phyloP scores from a whole-genome alignment of 2,329 filamentous ascomycete species.

The Phyllosticta citriasiana region DNA sequence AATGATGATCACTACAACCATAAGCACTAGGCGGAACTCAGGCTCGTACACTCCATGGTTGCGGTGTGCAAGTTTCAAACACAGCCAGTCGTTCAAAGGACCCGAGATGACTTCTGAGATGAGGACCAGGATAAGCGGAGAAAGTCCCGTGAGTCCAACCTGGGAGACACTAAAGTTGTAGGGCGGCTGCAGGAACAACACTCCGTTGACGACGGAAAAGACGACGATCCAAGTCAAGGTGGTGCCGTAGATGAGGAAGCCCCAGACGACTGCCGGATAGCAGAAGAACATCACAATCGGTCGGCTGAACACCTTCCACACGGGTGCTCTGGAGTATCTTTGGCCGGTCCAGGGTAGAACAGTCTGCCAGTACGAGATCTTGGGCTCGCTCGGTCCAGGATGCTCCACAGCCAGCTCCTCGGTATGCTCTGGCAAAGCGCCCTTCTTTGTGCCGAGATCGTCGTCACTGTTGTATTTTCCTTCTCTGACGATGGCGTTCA shows the following conservation, averaged over 20 bases:
- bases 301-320: conserved; percentile 26
- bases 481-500: conserved; percentile 12
- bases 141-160: conserved; percentile 42
- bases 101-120: conserved; percentile 37
- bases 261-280: conserved; percentile 30
- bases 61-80: conserved; percentile 18
- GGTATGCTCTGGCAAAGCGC: neutral
- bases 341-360: conserved; percentile 22
- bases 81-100: conserved; percentile 35
- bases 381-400: conserved; percentile 5
- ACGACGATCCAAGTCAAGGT: conserved; percentile 32
- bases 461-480: conserved; percentile 9
- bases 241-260: conserved; percentile 34
- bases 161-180: conserved; percentile 40
- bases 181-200: conserved; percentile 25
- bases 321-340: conserved; percentile 21
- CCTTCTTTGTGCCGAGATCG: conserved; percentile 14
- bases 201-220: conserved; percentile 39
- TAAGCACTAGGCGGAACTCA: conserved; percentile 17
- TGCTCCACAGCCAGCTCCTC: neutral
- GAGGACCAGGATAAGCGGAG: conserved; percentile 39
- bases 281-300: conserved; percentile 26
- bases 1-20: conserved; percentile 25
- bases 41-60: conserved; percentile 22
- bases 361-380: conserved; percentile 19